These are phyloP conservation scores for Polytrichum commune DNA, from an alignment of 225 moss, liverwort and hornwort species.

Conservation along the genomic window DNA sequence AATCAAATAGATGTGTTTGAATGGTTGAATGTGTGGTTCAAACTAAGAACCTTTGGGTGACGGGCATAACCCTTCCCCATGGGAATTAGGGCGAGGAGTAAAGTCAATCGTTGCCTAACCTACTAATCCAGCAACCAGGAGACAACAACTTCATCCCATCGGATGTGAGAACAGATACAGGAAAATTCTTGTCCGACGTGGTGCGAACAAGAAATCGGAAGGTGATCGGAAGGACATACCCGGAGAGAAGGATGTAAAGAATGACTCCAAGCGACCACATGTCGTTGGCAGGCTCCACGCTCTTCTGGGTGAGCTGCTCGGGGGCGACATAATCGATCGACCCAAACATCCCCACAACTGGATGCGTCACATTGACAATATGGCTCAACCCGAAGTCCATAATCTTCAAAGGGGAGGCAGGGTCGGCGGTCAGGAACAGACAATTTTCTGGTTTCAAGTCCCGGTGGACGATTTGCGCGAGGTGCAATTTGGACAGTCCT, in stretches of 20 bases:
- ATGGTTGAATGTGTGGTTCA: no score
- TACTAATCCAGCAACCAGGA: no score
- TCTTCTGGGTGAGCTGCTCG: conserved; percentile 54
- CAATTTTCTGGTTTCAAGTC: conserved; percentile 70
- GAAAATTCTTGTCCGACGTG: no score
- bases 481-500: conserved; percentile 42
- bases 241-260: conserved; percentile 83
- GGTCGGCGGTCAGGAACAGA: conserved; percentile 18
- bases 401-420: conserved; percentile 49
- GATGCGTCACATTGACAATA: conserved; percentile 55
- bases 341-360: conserved; percentile 79
- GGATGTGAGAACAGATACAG: no score
- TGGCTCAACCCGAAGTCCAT: conserved; percentile 71
- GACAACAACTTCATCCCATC: no score
- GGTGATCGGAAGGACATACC: conserved; percentile 34
- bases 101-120: no score
- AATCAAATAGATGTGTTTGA: not conserved
- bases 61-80: no score
- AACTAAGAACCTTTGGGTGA: no score
- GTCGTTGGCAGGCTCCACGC: conserved; percentile 56
- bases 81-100: no score
- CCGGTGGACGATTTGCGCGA: conserved; percentile 57
- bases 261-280: conserved; percentile 94
- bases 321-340: conserved; percentile 90
- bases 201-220: no score